Conservation (phyloP, 2,329 filamentous ascomycete genomes). For the Phyllosticta citriasiana region DNA sequence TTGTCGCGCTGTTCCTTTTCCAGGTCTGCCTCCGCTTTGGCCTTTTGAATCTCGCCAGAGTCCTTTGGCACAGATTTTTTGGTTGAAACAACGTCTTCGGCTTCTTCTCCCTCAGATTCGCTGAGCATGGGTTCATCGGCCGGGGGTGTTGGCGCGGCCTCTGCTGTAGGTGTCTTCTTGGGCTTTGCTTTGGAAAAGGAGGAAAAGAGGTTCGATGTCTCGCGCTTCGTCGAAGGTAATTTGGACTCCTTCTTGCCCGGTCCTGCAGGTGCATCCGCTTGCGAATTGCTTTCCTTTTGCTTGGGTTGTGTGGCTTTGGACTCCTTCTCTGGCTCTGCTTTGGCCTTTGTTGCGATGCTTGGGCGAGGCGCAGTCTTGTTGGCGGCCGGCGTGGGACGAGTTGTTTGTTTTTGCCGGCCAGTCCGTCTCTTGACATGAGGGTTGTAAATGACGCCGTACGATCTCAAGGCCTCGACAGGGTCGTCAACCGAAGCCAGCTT, state of each 20-base stretch:
- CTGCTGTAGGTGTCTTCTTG: conserved; percentile 33
- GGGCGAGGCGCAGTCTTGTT: conserved; percentile 17
- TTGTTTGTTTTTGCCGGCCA: conserved; percentile 20
- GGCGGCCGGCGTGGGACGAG: conserved; percentile 13
- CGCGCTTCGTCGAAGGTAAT: conserved; percentile 44
- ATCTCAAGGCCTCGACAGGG: conserved; percentile 46
- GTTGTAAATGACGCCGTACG: conserved; percentile 69
- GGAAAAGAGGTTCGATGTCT: conserved; percentile 60
- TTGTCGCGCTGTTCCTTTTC: conserved; percentile 27
- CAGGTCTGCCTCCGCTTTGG: conserved; percentile 48
- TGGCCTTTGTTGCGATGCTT: conserved; percentile 11
- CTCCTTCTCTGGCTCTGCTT: conserved; percentile 17
- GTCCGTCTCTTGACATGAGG: conserved; percentile 49
- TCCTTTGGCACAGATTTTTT: conserved; percentile 13
- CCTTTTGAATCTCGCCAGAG: conserved; percentile 20
- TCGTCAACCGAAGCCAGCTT: conserved; percentile 49
- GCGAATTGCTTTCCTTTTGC: conserved; percentile 22
- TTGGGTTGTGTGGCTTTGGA: conserved; percentile 1
- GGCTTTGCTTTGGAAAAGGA: conserved; percentile 65
- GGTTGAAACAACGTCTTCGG: conserved; percentile 37
- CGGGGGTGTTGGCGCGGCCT: conserved; percentile 28
- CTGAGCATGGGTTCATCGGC: conserved; percentile 18
- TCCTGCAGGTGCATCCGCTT: conserved; percentile 15
- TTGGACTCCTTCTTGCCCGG: conserved; percentile 29
- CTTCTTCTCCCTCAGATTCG: conserved; percentile 17